Base-by-base conservation (phyloP, 371 early-diverging fungal genomes). In the Lichtheimia hyalospora region DNA sequence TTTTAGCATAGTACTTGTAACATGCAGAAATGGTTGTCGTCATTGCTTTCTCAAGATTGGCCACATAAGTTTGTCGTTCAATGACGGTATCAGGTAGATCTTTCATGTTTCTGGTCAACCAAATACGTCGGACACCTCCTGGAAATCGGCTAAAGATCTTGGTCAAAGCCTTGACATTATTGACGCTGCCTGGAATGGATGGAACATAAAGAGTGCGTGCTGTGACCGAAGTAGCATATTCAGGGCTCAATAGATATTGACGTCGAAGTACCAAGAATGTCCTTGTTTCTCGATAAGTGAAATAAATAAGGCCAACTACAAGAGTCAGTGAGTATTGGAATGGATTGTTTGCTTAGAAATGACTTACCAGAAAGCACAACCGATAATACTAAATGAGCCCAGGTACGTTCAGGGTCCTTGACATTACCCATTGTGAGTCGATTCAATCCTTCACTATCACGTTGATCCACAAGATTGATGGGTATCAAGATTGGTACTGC, bases 311-410 rank as follows among this genome's bases (percentile, higher is more conserved):
- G 60, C 81, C 67, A 46, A 52, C 76, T 70, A 52, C 16, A 25
- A 24, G 4, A 8, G 34, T 8, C 10, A 34, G 10, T 34, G 10
- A 34, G 34, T 34, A 8, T 34, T 34, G 34, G 8, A 8, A 10
- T 8, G 5, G 34, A 34, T 34, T 34, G 34, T 34, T 34, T 34
- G 34, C n/a, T 34, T 34, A 34, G 10, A 34, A 52, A 23, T 2
- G 27, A 41, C 68, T 68, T 82, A 84, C 88, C 68, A 14, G 67
- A 64, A 51, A 91, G 84, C 28, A 88, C 20, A 41, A 81, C 68
- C 44, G 87, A 80, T 54, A 90, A 61, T 24, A 82, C 61, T n/a
- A 89, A 67, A 68, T 90, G 91, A 23, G 87, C 86, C 91, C 91
- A 91, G 23, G 83, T 67, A 46, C 84, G 81, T 28, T 62, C 61